Evolutionary conservation across 75 land plant species (phyloP).

Genomic region (Selaginella tamariscina): DNA sequence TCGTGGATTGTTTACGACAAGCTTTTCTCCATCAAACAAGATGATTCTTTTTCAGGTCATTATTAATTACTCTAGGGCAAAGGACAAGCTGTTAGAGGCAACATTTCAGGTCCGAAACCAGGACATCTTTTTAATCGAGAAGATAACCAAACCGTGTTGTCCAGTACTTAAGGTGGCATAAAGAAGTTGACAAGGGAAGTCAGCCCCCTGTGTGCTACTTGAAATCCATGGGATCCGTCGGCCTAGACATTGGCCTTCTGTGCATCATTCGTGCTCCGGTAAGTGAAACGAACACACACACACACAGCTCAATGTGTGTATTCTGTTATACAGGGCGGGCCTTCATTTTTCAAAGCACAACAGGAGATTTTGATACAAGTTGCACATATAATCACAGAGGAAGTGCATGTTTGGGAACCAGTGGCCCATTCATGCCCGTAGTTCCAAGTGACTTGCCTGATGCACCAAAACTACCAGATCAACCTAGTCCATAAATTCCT

Average conservation of each 20-base stretch:
- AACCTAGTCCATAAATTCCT: no score
- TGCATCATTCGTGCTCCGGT: constrained; percentile 13
- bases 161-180: constrained; percentile 14
- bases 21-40: no score
- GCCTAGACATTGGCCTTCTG: constrained; percentile 16
- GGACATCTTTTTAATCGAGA: constrained; percentile 21
- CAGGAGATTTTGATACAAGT: background rate
- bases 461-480: no score
- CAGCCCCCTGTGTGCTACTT: constrained; percentile 23
- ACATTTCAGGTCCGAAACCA: constrained; percentile 12
- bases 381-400: background rate
- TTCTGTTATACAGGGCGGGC: background rate
- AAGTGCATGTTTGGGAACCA: background rate
- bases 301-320: background rate
- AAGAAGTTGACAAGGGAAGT: constrained; percentile 17
- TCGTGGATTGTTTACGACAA: no score
- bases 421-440: background rate
- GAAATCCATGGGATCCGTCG: constrained; percentile 14
- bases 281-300: background rate
- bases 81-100: constrained; percentile 6
- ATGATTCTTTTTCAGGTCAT: background rate
- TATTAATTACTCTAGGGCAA: constrained; percentile 12
- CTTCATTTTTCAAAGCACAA: background rate
- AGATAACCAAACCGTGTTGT: constrained; percentile 17
- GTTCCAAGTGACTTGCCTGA: no score